Evolutionary conservation across 257 asterid genomes (phyloP).

Genomic region (Fraxinus quadrangulata): DNA sequence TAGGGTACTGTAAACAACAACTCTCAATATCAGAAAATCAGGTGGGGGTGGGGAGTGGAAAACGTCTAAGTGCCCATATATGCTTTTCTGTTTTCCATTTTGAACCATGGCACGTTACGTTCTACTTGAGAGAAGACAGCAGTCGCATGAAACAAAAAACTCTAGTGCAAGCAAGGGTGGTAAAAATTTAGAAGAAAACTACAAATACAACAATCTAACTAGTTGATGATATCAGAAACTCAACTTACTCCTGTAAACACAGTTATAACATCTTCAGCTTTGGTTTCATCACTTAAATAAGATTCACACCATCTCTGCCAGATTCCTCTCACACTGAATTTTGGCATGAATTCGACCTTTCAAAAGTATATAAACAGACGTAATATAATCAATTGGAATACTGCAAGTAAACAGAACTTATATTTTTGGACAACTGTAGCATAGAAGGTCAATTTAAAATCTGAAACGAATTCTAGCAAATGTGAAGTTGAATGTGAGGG

Average conservation of each 20-base stretch:
- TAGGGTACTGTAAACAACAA: neutral
- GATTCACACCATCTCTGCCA: constrained; percentile 99
- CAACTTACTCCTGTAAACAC: constrained; percentile 90
- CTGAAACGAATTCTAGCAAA: neutral
- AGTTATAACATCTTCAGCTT: constrained; percentile 61
- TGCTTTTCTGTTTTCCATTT: neutral
- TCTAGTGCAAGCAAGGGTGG: neutral
- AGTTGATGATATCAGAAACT: neutral
- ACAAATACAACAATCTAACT: neutral
- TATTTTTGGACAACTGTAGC: neutral
- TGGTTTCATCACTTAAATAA: constrained; percentile 60
- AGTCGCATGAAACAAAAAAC: no score
- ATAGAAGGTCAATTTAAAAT: constrained; percentile 15
- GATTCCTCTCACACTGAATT: constrained; percentile 93
- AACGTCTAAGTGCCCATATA: neutral
- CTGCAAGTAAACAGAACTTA: constrained; percentile 15
- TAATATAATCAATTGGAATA: constrained; percentile 4
- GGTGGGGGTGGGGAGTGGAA: constrained; percentile 1
- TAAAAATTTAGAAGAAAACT: constrained; percentile 1
- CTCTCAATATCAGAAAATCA: neutral
- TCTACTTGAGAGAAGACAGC: neutral
- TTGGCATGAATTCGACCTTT: constrained; percentile 93
- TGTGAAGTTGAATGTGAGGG: constrained; percentile 23
- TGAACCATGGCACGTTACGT: neutral
- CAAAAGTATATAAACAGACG: constrained; percentile 19